Evolutionary conservation across 495 filamentous ascomycete species (phyloP), one percentile per base, ranked within the genome.

Genomic region (Daldinia caldariorum): DNA sequence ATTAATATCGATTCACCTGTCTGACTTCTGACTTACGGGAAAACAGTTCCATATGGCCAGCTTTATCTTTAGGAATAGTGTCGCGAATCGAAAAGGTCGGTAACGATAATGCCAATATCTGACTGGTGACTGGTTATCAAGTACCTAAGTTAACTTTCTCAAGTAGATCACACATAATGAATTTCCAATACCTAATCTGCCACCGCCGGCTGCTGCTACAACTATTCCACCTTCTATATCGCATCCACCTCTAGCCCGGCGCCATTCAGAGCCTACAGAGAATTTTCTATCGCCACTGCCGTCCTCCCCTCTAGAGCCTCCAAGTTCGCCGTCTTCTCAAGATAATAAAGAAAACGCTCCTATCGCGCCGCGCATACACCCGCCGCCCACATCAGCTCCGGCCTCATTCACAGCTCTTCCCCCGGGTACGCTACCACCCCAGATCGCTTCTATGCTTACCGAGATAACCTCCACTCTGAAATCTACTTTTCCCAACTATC

Each of bases 381-480:
- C 66, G 56, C 74, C 66, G n/a, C 60, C 51, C 47, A 63, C 64
- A 5, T 50, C 70, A 14, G 55, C 57, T 16, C 68, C 73, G 29
- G 54, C 69, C 12, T 13, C 74, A 20, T 43, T 71, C 1, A 45
- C 62, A 39, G 34, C 70, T 22, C 69, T 76, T n/a, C 61, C 70
- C 12, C 72, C 76, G 3, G 77, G 79, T 39, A 60, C 80, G 5
- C 83, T 97, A 13, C 92, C 92, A 9, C 82, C 85, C 3, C 87
- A 88, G 50, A 84, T 93, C 43, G 78, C 85, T 43, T 80, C 84
- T 29, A 86, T 92, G 49, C 82, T 95, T 59, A 73, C 79, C 50
- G 88, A 88, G 31, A 92, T 95, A 54, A 88, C 85, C 26, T 84
- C 82, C 4, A 89, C 87, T n/a, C 83, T 99, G 45, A 83, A 80